phyloP scores from a whole-genome alignment of 2,329 filamentous ascomycete species.

The Nothophaeocryptopus gaeumannii region DNA sequence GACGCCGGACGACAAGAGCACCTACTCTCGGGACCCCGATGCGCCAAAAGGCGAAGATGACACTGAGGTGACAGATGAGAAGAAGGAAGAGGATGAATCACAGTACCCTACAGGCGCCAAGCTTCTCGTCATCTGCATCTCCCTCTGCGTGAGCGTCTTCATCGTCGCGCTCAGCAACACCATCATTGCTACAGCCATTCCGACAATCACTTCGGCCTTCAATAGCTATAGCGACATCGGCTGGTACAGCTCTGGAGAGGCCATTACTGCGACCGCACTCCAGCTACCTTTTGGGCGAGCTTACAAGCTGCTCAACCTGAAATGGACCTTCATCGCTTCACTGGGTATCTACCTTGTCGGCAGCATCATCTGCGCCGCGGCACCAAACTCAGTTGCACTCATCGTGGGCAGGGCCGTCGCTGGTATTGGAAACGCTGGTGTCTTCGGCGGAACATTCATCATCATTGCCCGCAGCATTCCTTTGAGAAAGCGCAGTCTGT shows the following conservation, averaged over 20 bases:
- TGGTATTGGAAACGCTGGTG: constrained; percentile 53
- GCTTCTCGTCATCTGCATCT: background rate
- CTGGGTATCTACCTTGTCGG: constrained; percentile 46
- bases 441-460: constrained; percentile 43
- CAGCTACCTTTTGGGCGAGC: constrained; percentile 44
- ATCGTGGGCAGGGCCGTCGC: constrained; percentile 53
- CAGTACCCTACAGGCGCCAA: background rate
- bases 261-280: constrained; percentile 44
- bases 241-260: constrained; percentile 49
- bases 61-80: too few relatives aligned
- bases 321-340: constrained; percentile 42
- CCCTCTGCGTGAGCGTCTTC: constrained; percentile 18
- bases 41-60: too few relatives aligned
- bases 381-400: constrained; percentile 48
- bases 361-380: constrained; percentile 50
- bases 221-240: constrained; percentile 45
- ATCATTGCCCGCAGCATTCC: constrained; percentile 22
- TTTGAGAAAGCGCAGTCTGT: constrained; percentile 19
- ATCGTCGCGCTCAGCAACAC: constrained; percentile 24
- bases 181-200: constrained; percentile 47
- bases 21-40: too few relatives aligned
- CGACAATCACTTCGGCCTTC: constrained; percentile 48
- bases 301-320: constrained; percentile 41
- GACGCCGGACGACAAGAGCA: too few relatives aligned
- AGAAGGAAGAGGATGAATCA: too few relatives aligned